Conservation (phyloP, 2,329 filamentous ascomycete species). For the Diaporthe sp. region DNA sequence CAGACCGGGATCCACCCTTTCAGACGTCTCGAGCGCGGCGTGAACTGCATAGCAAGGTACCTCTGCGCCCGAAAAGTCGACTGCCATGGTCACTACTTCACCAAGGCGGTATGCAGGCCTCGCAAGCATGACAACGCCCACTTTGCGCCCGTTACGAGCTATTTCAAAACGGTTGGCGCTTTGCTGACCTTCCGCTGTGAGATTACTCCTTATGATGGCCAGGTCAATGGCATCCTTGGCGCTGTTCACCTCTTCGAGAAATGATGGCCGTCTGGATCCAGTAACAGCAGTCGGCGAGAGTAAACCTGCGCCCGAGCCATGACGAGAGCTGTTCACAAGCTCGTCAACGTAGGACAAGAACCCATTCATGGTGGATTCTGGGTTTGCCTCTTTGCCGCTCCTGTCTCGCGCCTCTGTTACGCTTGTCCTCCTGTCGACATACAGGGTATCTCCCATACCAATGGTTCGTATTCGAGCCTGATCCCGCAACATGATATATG, state of each 20-base stretch:
- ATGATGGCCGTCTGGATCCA: constrained; percentile 68
- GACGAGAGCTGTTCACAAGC: constrained; percentile 72
- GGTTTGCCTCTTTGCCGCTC: constrained; percentile 45
- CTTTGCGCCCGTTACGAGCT: constrained; percentile 89
- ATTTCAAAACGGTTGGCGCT: constrained; percentile 97
- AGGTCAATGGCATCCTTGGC: constrained; percentile 91
- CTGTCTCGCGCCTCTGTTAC: constrained; percentile 42
- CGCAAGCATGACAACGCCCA: constrained; percentile 90
- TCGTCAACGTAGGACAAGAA: constrained; percentile 85
- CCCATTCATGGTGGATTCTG: constrained; percentile 68
- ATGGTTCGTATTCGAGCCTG: constrained; percentile 77
- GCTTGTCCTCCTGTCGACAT: constrained; percentile 34
- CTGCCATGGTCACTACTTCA: constrained; percentile 84
- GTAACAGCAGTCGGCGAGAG: constrained; percentile 78
- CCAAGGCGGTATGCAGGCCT: constrained; percentile 91
- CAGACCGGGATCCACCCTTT: constrained; percentile 84
- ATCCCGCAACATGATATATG: constrained; percentile 90
- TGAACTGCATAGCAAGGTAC: constrained; percentile 90
- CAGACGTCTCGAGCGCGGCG: constrained; percentile 86
- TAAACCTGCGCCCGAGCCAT: constrained; percentile 70
- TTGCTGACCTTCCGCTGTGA: constrained; percentile 76
- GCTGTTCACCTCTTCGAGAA: constrained; percentile 69
- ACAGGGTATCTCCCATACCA: constrained; percentile 51
- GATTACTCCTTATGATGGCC: constrained; percentile 87
- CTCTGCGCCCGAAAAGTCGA: constrained; percentile 85